These are phyloP conservation scores for Solanum boliviense DNA, from an alignment of 257 asterid genomes.

Conservation along the genomic window DNA sequence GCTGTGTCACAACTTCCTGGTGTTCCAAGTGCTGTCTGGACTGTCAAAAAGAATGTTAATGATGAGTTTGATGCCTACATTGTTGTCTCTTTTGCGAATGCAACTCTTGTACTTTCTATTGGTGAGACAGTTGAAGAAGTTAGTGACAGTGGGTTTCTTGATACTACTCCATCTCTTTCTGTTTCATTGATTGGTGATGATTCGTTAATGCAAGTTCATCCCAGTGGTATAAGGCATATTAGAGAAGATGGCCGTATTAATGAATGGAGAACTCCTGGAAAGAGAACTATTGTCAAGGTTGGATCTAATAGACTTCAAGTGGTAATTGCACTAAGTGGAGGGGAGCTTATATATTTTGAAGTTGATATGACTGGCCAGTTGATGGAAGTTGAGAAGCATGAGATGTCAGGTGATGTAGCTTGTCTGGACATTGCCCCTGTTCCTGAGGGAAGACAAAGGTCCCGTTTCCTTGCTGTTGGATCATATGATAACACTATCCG, in stretches of 20 bases:
- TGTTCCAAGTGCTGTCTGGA: conserved; percentile 99
- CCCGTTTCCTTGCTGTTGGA: conserved; percentile 98
- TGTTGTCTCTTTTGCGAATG: conserved; percentile 96
- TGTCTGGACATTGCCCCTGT: conserved; percentile 99
- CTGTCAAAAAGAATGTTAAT: conserved; percentile 80
- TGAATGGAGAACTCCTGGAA: conserved; percentile 99
- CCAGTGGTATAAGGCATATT: conserved; percentile 95
- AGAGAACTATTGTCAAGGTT: conserved; percentile 94
- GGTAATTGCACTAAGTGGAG: conserved; percentile 96
- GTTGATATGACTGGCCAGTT: conserved; percentile 97
- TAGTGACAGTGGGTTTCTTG: conserved; percentile 96
- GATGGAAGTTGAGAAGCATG: conserved; percentile 98
- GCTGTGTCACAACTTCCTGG: conserved; percentile 98
- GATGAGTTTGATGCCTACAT: conserved; percentile 98
- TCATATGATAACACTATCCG: conserved; percentile 96
- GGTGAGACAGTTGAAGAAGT: conserved; percentile 99
- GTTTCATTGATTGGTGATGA: conserved; percentile 98
- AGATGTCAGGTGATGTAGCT: conserved; percentile 98
- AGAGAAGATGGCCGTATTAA: conserved; percentile 98
- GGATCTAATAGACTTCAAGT: conserved; percentile 98
- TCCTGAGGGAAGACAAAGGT: conserved; percentile 98
- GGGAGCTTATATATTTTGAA: conserved; percentile 95
- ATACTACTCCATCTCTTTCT: conserved; percentile 91
- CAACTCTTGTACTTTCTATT: conserved; percentile 96
- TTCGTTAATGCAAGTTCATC: conserved; percentile 99